Base-by-base conservation (phyloP, 441 rosid genomes). In the Pelargonium australe region DNA sequence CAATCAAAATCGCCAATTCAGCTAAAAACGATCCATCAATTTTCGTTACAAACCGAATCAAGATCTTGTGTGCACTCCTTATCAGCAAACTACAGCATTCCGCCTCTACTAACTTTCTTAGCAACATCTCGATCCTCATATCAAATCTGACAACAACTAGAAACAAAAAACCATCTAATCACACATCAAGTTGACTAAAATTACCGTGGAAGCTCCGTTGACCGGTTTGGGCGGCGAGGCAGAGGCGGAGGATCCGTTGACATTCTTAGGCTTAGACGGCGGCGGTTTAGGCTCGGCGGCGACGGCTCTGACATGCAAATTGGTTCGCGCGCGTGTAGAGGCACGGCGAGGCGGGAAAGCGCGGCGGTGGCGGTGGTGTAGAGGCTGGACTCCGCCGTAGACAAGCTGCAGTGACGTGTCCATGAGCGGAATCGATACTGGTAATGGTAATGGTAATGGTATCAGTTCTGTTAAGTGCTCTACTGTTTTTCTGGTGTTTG, bases 331-430 rank as follows among this genome's bases (percentile, higher is more conserved):
- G 20, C 87, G 82, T 66, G 72, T 9, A 9, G 12, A 13, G 53
- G 53, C 4, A 5, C 12, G 12, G 75, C 19, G 82, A 65, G 74
- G 41, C 5, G 77, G 66, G 44, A 72, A 82, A 7, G 23, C 23
- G 23, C 23, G 65, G 69, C 69, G 19, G 87, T 1, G 62, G 62
- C 4, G 9, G 19, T 13, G 58, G 58, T 4, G 61, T 8, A 16
- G 58, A 53, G 58, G 79, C 45, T 77, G 79, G 40, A 82, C 65
- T 72, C 96, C 88, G 80, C 88, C 80, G 78, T 85, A 85, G 65
- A 85, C 84, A 74, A 89, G 90, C 75, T 82, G 86, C 19, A 87
- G 84, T 5, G 81, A 85, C 73, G 89, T 85, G 76, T 84, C 97
- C 98, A 90, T 90, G 12, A 51, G 74, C 77, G 67, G 81, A 76